Base-by-base conservation (phyloP, 345 rosid species). In the Firmiana major region DNA sequence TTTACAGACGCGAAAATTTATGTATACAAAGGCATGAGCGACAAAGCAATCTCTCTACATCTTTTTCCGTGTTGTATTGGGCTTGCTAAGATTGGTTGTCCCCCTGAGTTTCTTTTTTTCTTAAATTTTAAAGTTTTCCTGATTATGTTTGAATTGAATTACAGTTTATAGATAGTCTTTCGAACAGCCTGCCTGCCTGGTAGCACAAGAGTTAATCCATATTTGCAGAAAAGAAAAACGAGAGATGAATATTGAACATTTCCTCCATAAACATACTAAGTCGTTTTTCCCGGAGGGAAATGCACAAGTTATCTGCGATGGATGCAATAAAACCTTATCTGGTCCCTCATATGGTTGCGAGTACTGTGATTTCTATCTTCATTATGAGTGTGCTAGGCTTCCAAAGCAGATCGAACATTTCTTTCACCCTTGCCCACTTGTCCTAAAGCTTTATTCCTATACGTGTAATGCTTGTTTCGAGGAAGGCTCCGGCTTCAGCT, bases 361-460 rank as follows among this genome's bases (percentile, higher is more conserved):
- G 22, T 0, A 10, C 6, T 76, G 73, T 15, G 15, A 28, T 2
- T 76, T 64, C 24, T 65, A 9, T 59, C 65, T 64, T 22, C 79
- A 76, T 9, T 64, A 76, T 17, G 42, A 45, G 16, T 65, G 79
- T 36, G 38, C 63, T 38, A 43, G 17, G 17, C 64, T 76, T 12
- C 64, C 21, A 17, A 7, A 0, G 43, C 26, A 22, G 43, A 53
- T 76, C 5, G 19, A 67, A 2, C 63, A 53, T 42, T 54, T 76
- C 65, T 55, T 67, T 66, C 74, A 66, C 9, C 79, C 79, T 12
- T 55, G 74, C 15, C 21, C 73, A 24, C 79, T 66, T 31, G 26
- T 17, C 49, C 64, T 71, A 12, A 3, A 2, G 3, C 21, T 63
- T 34, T 16, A 7, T 7, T 6, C 0, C 11, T 16, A 15, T 34